Conservation (phyloP, 2,329 filamentous ascomycete genomes). For the Neonectria faginata region DNA sequence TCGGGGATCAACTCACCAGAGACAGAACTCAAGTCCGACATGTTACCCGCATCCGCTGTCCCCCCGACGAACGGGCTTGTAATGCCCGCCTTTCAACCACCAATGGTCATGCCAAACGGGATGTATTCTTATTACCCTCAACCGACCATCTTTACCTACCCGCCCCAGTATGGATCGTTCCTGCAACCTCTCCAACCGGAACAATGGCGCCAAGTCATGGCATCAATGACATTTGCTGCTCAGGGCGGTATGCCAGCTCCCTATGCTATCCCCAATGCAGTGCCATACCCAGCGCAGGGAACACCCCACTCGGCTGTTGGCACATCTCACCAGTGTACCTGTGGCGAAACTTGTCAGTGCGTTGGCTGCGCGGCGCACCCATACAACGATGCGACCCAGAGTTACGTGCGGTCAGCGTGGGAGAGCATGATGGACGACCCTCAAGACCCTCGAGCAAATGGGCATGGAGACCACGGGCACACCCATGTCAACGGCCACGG, state of each 20-base stretch:
- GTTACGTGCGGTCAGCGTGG: constrained; percentile 63
- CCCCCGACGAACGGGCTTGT: constrained; percentile 47
- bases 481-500: constrained; percentile 43
- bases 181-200: constrained; percentile 66
- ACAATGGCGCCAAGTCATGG: constrained; percentile 63
- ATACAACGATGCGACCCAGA: constrained; percentile 72
- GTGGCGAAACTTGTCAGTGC: constrained; percentile 75
- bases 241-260: constrained; percentile 48
- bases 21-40: constrained; percentile 33
- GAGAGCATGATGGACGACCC: constrained; percentile 55
- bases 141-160: constrained; percentile 64
- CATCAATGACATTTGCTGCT: constrained; percentile 52
- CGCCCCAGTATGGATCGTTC: constrained; percentile 66
- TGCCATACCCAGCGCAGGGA: constrained; percentile 36
- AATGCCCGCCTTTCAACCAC: constrained; percentile 52
- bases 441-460: constrained; percentile 31
- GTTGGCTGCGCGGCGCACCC: constrained; percentile 76
- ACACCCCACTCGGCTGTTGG: constrained; percentile 41
- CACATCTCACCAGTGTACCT: constrained; percentile 65
- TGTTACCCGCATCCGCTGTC: constrained; percentile 35
- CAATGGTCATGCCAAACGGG: constrained; percentile 53
- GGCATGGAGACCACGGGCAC: constrained; percentile 38
- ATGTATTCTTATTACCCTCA: constrained; percentile 57
- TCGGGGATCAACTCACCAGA: constrained; percentile 40
- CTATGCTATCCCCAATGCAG: constrained; percentile 41